phyloP scores from a whole-genome alignment of 1,284 basidiomycete genomes.

The Tausonia pullulans region DNA sequence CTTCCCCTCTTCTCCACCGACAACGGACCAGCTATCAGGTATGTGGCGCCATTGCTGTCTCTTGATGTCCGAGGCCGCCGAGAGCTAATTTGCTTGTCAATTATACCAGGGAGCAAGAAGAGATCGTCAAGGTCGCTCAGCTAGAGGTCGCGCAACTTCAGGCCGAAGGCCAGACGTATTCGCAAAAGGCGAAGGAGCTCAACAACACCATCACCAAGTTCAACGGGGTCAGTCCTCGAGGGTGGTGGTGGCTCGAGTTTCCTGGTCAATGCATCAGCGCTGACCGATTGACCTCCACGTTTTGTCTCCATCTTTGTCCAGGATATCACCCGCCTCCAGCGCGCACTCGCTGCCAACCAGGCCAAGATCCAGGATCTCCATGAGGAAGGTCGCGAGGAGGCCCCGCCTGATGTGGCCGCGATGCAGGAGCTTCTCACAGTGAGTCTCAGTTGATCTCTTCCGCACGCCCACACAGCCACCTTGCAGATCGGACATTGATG shows the following conservation, averaged over 20 bases:
- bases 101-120: not conserved
- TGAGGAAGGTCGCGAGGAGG: conserved; percentile 57
- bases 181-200: not conserved
- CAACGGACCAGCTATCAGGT: conserved; percentile 24
- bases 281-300: no score
- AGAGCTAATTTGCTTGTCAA: not conserved
- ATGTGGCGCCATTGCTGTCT: conserved; percentile 7
- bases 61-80: conserved; percentile 7
- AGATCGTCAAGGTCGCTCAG: not conserved
- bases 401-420: conserved; percentile 57
- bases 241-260: no score
- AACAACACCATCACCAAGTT: not conserved
- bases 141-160: no score
- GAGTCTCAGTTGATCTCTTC: conserved; percentile 34
- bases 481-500: conserved; percentile 5
- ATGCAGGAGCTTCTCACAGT: conserved; percentile 45
- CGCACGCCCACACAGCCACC: not conserved
- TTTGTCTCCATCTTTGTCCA: not conserved
- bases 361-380: conserved; percentile 36
- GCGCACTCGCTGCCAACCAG: not conserved
- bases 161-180: no score
- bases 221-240: no score
- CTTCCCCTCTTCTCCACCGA: conserved; percentile 23
- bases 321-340: not conserved
- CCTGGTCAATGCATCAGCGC: not conserved